Evolutionary conservation across 257 asterid genomes (phyloP), one percentile per base, ranked within the genome.

Genomic region (Nicotiana knightiana): DNA sequence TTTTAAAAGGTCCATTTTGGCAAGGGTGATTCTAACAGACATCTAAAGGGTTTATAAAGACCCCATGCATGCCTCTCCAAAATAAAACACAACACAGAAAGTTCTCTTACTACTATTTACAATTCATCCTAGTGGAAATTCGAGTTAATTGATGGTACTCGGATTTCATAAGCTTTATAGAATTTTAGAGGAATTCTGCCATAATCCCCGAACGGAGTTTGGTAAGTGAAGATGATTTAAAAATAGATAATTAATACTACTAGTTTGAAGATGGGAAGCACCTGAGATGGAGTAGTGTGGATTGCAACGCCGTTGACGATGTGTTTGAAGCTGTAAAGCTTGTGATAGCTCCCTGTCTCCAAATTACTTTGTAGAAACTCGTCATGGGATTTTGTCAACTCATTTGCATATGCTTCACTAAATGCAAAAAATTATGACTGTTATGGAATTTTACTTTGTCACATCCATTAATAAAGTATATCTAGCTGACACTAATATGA

Each of bases 321-420:
- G 87, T 93, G 94, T 33, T 89, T 91, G 77, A 91, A 95, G 95
- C 98, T 93, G 90, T 91, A 92, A 68, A 95, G 93, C 89, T 95
- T 95, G 62, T 59, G 77, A 54, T 93, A 95, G 85, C 90, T 93
- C 77, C 96, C 95, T 5, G 76, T 81, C 3, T 93, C 94, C 8
- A 95, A 77, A 9, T 82, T 65, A 85, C 86, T 88, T 35, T 88
- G 85, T 26, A 95, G 90, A 83, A 93, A 87, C 13, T 88, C 76
- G 32, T 93, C 93, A 59, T 93, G 99, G 10, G 92, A 89, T 64
- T 91, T 84, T 58, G 90, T 91, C 89, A 95, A 81, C 28, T 83
- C 78, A 77, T 88, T 82, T 75, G 93, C 97, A 90, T 89, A 88
- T 37, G 86, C 85, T 84, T 89, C 87, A 46, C 97, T 91, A 51